Conservation (phyloP, 176 grass and related monocot species). For the Musa schizocarpa region DNA sequence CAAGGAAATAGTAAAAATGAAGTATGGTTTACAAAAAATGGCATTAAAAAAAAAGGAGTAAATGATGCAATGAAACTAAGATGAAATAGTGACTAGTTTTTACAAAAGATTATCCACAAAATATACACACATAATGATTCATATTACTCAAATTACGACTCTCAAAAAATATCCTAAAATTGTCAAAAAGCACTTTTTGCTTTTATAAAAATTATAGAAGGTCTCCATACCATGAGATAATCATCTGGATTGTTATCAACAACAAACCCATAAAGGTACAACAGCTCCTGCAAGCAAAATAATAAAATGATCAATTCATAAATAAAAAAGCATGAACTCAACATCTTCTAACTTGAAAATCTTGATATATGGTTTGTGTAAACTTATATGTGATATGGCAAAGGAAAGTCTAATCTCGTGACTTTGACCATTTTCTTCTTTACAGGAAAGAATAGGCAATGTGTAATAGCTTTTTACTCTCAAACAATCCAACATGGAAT, state of each 20-base stretch:
- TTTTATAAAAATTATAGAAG: constrained; percentile 21
- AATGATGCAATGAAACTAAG: not conserved
- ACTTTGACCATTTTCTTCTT: not conserved
- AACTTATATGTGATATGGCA: not conserved
- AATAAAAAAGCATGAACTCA: not conserved
- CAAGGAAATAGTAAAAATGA: constrained; percentile 12
- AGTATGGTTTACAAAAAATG: not conserved
- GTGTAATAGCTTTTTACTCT: not conserved
- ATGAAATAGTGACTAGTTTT: not conserved
- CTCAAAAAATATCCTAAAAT: not conserved
- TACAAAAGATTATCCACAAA: not conserved
- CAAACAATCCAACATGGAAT: not conserved
- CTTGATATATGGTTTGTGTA: not conserved
- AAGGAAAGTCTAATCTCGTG: not conserved
- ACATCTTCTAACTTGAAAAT: not conserved
- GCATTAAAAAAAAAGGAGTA: not conserved
- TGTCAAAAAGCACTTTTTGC: constrained; percentile 15
- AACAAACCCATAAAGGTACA: constrained; percentile 95
- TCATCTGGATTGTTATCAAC: constrained; percentile 84
- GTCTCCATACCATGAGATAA: constrained; percentile 73
- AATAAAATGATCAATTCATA: constrained; percentile 17
- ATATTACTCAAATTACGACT: not conserved
- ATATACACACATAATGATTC: not conserved
- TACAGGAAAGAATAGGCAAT: not conserved
- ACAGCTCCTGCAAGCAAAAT: constrained; percentile 54